Evolutionary conservation across 2,329 filamentous ascomycete genomes (phyloP).

Genomic region (Microsporum canis): DNA sequence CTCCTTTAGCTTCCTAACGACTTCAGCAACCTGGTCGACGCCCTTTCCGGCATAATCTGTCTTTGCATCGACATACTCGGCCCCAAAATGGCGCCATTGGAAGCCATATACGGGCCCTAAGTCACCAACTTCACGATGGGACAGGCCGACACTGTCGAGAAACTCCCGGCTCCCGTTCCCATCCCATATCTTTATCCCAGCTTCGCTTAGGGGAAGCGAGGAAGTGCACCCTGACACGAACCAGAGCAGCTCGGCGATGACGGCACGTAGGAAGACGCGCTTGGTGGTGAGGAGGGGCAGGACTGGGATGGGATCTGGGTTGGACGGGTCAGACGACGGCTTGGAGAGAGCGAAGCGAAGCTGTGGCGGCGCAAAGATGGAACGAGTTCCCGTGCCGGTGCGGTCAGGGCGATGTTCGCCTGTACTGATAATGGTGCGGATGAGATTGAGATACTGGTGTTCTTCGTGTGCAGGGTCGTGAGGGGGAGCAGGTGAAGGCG

Average conservation of each 20-base stretch:
- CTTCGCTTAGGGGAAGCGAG: slow-evolving; percentile 60
- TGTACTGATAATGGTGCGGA: slow-evolving; percentile 66
- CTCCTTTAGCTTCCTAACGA: slow-evolving; percentile 73
- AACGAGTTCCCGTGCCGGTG: slow-evolving; percentile 86
- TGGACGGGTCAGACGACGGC: slow-evolving; percentile 24
- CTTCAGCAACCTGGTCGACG: slow-evolving; percentile 82
- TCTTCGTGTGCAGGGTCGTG: slow-evolving; percentile 57
- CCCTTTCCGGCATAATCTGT: slow-evolving; percentile 80
- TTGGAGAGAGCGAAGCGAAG: slow-evolving; percentile 75
- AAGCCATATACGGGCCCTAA: slow-evolving; percentile 95
- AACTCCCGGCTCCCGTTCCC: slow-evolving; percentile 87
- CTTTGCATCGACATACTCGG: slow-evolving; percentile 67
- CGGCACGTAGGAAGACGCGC: slow-evolving; percentile 82
- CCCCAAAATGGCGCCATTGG: slow-evolving; percentile 97
- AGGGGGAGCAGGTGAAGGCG: slow-evolving; percentile 9
- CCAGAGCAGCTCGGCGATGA: slow-evolving; percentile 90
- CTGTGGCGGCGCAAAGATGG: slow-evolving; percentile 75
- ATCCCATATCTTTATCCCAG: slow-evolving; percentile 95
- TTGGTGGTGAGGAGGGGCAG: slow-evolving; percentile 95
- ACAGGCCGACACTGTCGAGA: slow-evolving; percentile 73
- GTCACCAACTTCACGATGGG: slow-evolving; percentile 74
- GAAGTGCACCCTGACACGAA: slow-evolving; percentile 81
- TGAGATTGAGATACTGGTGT: slow-evolving; percentile 83
- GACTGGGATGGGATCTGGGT: slow-evolving; percentile 42
- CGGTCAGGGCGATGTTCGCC: slow-evolving; percentile 86